Conservation (phyloP, 129 eudicot genomes). For the Tagetes patula region DNA sequence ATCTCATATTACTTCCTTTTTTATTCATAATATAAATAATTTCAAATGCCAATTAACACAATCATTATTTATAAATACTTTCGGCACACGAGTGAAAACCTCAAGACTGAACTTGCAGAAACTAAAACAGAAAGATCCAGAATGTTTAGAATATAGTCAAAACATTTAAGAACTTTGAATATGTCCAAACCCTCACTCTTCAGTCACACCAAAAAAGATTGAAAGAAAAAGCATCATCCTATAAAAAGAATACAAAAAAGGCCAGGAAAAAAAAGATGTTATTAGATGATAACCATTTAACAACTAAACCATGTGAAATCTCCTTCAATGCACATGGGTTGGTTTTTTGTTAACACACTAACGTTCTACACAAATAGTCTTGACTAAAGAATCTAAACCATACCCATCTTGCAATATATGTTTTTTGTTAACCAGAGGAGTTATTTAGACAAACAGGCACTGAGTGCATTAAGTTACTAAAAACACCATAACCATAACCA, state of each 20-base stretch:
- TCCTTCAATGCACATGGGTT: slow-evolving; percentile 31
- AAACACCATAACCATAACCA: neutral
- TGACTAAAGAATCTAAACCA: slow-evolving; percentile 21
- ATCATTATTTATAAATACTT: neutral
- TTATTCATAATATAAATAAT: slow-evolving; percentile 12
- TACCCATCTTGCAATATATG: too few species aligned
- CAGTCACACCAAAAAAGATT: neutral
- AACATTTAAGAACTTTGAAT: neutral
- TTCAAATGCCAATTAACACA: neutral
- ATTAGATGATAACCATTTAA: slow-evolving; percentile 12
- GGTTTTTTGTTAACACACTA: slow-evolving; percentile 21
- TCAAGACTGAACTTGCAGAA: neutral
- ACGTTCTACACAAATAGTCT: slow-evolving; percentile 10
- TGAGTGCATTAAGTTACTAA: neutral
- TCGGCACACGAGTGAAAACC: neutral
- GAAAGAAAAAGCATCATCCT: slow-evolving; percentile 15
- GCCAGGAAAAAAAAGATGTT: neutral
- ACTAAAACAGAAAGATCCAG: neutral
- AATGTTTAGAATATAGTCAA: neutral
- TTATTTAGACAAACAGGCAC: neutral
- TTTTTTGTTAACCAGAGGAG: too few species aligned
- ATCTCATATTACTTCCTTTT: slow-evolving; percentile 11
- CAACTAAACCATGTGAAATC: slow-evolving; percentile 28
- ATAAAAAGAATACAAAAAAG: neutral
- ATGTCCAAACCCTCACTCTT: neutral